phyloP scores from a whole-genome alignment of 495 filamentous ascomycete species.

The Letharia lupina region DNA sequence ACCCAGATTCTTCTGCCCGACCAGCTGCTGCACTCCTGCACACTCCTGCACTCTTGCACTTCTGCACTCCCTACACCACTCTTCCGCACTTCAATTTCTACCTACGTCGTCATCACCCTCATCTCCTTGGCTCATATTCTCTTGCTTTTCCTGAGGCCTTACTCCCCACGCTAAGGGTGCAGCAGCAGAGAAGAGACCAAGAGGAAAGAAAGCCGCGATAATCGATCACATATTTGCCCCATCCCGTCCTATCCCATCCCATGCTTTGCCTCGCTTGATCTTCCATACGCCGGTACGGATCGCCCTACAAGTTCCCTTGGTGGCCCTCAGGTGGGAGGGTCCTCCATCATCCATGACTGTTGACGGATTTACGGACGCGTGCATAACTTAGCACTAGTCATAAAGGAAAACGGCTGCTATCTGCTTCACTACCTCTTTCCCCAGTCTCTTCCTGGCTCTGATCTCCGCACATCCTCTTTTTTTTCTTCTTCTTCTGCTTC shows the following conservation, averaged over 20 bases:
- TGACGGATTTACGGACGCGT: neutral
- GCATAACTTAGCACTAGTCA: constrained; percentile 3
- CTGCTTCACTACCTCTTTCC: neutral
- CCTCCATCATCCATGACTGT: neutral
- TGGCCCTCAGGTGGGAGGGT: neutral
- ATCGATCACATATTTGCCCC: neutral
- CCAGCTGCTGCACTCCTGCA: too few relatives aligned
- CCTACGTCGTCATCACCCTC: neutral
- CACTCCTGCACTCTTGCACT: too few relatives aligned
- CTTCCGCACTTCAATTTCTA: neutral
- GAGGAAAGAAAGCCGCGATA: neutral
- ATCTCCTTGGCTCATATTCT: neutral
- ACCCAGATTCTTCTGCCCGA: too few relatives aligned
- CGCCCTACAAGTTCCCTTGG: constrained; percentile 3
- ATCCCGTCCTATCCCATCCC: neutral
- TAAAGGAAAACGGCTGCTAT: neutral
- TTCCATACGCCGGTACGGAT: constrained; percentile 17
- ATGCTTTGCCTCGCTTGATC: constrained; percentile 3
- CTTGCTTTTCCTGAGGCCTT: neutral
- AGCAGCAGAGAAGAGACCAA: neutral
- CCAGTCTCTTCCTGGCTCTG: neutral
- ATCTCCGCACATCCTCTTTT: neutral
- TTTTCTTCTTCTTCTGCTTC: too few relatives aligned
- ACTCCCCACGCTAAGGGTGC: neutral
- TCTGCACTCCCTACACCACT: neutral